A percentile compares a stretch with the other conserved stretches of the same genome.
Conservation (phyloP, 257 asterid genomes). For the Jaltomata sinuosa region DNA sequence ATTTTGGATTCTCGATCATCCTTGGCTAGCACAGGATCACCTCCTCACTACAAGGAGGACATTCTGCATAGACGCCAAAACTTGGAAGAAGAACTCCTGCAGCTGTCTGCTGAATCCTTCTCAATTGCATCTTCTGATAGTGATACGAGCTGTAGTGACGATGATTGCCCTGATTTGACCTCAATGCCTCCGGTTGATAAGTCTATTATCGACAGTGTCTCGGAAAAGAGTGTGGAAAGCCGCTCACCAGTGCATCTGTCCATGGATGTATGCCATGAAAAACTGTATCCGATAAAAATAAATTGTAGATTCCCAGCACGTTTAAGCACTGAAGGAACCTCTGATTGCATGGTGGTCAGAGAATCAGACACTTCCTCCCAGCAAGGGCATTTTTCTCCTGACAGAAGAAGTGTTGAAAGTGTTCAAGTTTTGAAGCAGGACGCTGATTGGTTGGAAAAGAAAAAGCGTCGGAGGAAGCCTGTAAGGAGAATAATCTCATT, state of each 20-base stretch:
- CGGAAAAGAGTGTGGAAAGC: slow-evolving; percentile 18
- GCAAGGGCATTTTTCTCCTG: slow-evolving; percentile 15
- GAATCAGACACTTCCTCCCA: slow-evolving; percentile 17
- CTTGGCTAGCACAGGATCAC: slow-evolving; percentile 59
- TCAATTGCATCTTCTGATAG: slow-evolving; percentile 79
- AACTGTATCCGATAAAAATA: slow-evolving; percentile 15
- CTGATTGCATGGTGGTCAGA: slow-evolving; percentile 10
- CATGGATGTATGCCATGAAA: slow-evolving; percentile 19
- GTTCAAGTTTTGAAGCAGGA: slow-evolving; percentile 20
- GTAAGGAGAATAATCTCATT: slow-evolving; percentile 60
- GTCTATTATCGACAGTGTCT: slow-evolving; percentile 21
- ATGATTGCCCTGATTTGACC: slow-evolving; percentile 37
- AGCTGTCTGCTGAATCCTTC: slow-evolving; percentile 65
- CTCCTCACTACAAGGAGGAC: slow-evolving; percentile 87
- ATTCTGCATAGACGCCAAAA: slow-evolving; percentile 84
- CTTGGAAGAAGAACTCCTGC: slow-evolving; percentile 83
- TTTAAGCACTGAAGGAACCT: slow-evolving; percentile 20
- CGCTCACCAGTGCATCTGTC: slow-evolving; percentile 9
- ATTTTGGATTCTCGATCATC: slow-evolving; percentile 33
- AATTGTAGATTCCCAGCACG: slow-evolving; percentile 26
- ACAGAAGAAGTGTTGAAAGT: slow-evolving; percentile 15
- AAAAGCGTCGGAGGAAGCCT: slow-evolving; percentile 32
- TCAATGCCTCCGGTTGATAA: slow-evolving; percentile 27
- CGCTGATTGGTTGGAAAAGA: slow-evolving; percentile 36
- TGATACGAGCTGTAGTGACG: slow-evolving; percentile 69